Base-by-base conservation (phyloP, 2,329 filamentous ascomycete species). In the Phoma sp. region DNA sequence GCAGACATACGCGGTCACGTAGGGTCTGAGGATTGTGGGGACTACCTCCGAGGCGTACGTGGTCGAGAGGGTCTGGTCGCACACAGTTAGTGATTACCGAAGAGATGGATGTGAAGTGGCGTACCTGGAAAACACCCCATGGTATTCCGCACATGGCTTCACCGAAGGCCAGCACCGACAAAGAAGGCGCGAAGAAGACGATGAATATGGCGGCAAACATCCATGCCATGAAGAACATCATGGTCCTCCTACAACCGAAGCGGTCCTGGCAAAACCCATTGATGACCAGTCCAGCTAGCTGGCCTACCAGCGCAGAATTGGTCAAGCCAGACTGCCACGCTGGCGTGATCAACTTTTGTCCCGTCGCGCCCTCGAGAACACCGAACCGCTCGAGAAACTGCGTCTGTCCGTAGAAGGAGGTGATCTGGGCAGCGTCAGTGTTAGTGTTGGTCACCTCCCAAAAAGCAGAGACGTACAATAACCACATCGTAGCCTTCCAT, bases 401-500 rank as follows among this genome's bases (percentile, higher is more conserved):
- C 1, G 35, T 39, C 36, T 48, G 36, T 24, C 35, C 36, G 45
- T 48, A 33, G 17, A 40, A 48, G 4, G 45, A 48, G 13, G 45
- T 48, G 1, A 48, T 48, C 45, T 48, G 19, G 17, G 22, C 17
- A 19, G 25, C 7, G 9, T n/a, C n/a, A 10, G 6, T 41, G 21
- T 27, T 13, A 41, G 38, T 10, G 19, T 6, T 6, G 38, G 22
- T 9, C 5, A 15, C 6, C 5, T n/a, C 12, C 1, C 15, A 2
- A 9, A 27, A 1, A 15, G n/a, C 19, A 8, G n/a, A 33, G 19
- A 29, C 27, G 27, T 19, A 48, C 32, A 25, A 39, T 38, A 10
- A 49, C 46, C 4, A 49, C 35, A 12, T 41, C 46, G 6, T 40
- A 49, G 9, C 46, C 46, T 13, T 49, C 46, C 46, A 49, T 49